Evolutionary conservation across 176 grass and related monocot genomes (phyloP).

Genomic region (Musa itinerans): DNA sequence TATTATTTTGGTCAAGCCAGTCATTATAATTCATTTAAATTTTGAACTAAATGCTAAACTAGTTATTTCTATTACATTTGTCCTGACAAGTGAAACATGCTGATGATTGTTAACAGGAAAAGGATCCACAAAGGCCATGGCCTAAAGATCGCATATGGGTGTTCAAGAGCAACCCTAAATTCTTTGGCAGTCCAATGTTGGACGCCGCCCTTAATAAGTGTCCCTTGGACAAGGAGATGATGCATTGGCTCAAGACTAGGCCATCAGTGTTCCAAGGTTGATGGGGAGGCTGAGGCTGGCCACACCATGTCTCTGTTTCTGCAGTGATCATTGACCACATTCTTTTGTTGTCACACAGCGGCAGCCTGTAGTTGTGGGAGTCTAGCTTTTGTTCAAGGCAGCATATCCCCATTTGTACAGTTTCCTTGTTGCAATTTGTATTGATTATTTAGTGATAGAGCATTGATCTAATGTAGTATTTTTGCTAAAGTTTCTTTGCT

Average conservation of each 20-base stretch:
- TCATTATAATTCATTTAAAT: too few species aligned
- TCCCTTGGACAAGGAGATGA: constrained; percentile 87
- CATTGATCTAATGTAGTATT: constrained; percentile 41
- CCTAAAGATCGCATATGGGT: constrained; percentile 93
- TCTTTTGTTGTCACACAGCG: constrained; percentile 56
- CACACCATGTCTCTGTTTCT: constrained; percentile 27
- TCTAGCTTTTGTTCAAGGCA: constrained; percentile 43
- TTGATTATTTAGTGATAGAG: constrained; percentile 43
- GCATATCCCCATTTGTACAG: constrained; percentile 54
- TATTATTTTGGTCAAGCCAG: too few species aligned
- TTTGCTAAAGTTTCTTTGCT: not conserved
- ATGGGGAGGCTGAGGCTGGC: constrained; percentile 33
- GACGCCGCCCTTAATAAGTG: constrained; percentile 78
- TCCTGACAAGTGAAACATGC: constrained; percentile 11
- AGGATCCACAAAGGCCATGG: constrained; percentile 92
- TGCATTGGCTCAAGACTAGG: constrained; percentile 95
- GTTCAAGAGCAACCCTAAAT: constrained; percentile 77
- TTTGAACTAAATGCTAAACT: too few species aligned
- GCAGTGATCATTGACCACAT: constrained; percentile 47
- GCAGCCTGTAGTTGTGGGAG: constrained; percentile 34
- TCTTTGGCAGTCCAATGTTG: constrained; percentile 97
- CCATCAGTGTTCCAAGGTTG: constrained; percentile 74
- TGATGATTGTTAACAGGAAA: constrained; percentile 57
- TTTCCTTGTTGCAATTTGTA: constrained; percentile 44
- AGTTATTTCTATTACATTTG: too few species aligned